Evolutionary conservation across 2,329 filamentous ascomycete species (phyloP), one percentile per base, ranked within the genome.

Genomic region (Colletotrichum sublineola): DNA sequence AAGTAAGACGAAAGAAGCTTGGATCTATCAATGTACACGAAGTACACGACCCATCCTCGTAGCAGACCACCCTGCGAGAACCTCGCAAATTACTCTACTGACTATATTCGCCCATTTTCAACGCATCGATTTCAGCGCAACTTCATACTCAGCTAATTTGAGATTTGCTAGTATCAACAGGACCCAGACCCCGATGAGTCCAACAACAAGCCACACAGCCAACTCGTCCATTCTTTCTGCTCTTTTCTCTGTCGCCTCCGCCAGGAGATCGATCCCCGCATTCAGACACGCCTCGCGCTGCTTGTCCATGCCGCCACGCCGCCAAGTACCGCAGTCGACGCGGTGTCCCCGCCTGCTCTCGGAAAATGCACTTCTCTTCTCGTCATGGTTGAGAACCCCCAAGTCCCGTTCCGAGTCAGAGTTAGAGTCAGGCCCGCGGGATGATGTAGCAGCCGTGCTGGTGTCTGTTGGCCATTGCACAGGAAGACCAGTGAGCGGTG

Each of bases 171-270:
- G 12, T 36, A 58, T 29, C 38, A 58, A 42, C n/a, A 42, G 12
- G n/a, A 58, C 33, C 56, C 56, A 42, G n/a, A 58, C 56, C 56
- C n/a, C 38, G n/a, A 58, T n/a, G n/a, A 58, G 36, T 24, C 56
- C 36, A n/a, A 7, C 12, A 8, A 58, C 11, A 18, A 42, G 36
- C 56, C 56, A 58, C n/a, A 15, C 11, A n/a, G 56, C 56, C 56
- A 58, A 29, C 12, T 14, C 1, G 8, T 58, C 38, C 56, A 58
- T 31, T 38, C 11, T 40, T 24, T 42, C 24, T 18, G 5, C 36
- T 15, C 36, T 36, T n/a, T 7, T 44, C 36, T 29, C 11, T 24
- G 14, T 9, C n/a, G 24, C 36, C 4, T 64, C 24, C 18, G 11
- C 44, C 15, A 14, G 24, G 1, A 24, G 38, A 5, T 55, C 6